Evolutionary conservation across 2,329 filamentous ascomycete genomes (phyloP).

Genomic region (Clonostachys solani): DNA sequence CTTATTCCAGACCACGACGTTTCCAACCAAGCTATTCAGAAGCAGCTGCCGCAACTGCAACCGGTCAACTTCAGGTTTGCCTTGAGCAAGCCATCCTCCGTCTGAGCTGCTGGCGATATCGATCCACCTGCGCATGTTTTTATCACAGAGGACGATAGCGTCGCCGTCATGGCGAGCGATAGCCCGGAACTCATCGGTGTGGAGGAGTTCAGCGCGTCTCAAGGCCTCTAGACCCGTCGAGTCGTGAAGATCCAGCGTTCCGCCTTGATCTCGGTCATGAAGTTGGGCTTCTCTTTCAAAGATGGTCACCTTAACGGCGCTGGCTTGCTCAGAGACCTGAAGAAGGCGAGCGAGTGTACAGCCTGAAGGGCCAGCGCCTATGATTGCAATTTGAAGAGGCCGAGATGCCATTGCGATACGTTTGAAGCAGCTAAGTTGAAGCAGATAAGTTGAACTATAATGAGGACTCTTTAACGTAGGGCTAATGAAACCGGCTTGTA

Average conservation of each 20-base stretch:
- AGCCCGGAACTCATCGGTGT: slow-evolving; percentile 26
- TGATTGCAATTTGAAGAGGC: slow-evolving; percentile 29
- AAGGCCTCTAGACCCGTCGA: slow-evolving; percentile 38
- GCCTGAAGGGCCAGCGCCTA: slow-evolving; percentile 39
- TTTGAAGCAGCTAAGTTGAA: too few species aligned
- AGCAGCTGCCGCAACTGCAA: slow-evolving; percentile 25
- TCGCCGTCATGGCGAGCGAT: slow-evolving; percentile 36
- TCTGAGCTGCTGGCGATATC: slow-evolving; percentile 7
- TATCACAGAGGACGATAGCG: slow-evolving; percentile 23
- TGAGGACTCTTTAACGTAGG: too few species aligned
- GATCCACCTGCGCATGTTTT: slow-evolving; percentile 10
- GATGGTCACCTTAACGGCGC: slow-evolving; percentile 11
- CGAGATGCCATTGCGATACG: not conserved
- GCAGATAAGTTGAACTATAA: too few species aligned
- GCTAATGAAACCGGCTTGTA: too few species aligned
- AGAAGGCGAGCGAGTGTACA: slow-evolving; percentile 42
- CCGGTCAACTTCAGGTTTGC: slow-evolving; percentile 31
- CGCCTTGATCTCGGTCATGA: slow-evolving; percentile 15
- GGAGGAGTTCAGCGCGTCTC: slow-evolving; percentile 33
- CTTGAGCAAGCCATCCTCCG: slow-evolving; percentile 7
- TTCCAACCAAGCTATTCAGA: slow-evolving; percentile 16
- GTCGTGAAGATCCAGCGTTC: slow-evolving; percentile 45
- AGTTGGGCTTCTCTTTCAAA: slow-evolving; percentile 10
- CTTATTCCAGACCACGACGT: slow-evolving; percentile 18
- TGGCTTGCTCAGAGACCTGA: slow-evolving; percentile 26